A percentile compares a stretch with the other conserved stretches of the same genome.
Evolutionary conservation across 139 green algal species (phyloP).

Genomic region (Tetradesmus lagerheimii): DNA sequence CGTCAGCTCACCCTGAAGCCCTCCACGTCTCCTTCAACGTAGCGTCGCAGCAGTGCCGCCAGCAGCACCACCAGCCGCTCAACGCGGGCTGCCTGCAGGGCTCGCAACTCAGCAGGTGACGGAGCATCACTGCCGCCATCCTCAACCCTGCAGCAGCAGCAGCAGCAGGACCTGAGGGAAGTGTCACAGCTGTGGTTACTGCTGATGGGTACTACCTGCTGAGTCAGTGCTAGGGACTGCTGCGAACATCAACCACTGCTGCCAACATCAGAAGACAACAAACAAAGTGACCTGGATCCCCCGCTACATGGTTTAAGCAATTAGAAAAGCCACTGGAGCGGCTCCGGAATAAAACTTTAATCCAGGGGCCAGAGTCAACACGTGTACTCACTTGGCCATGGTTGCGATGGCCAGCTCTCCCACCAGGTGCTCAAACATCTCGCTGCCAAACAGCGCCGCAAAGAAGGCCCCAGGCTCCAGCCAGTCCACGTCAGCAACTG

Average conservation of each 20-base stretch:
- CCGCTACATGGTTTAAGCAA: no score
- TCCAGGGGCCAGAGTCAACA: no score
- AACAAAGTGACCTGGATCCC: no score
- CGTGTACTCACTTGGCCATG: conserved; percentile 32
- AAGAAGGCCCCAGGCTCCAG: conserved; percentile 84
- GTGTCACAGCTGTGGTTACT: no score
- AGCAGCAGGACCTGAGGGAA: background rate
- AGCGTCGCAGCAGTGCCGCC: conserved; percentile 73
- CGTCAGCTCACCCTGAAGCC: conserved; percentile 63
- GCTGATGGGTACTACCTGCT: no score
- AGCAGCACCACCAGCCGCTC: conserved; percentile 65
- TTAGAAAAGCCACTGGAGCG: no score
- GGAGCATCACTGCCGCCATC: background rate
- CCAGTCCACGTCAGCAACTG: conserved; percentile 75
- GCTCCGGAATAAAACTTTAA: no score
- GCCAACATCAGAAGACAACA: no score
- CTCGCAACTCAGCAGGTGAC: background rate
- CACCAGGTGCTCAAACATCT: conserved; percentile 70
- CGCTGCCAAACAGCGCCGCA: conserved; percentile 85
- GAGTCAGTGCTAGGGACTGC: no score
- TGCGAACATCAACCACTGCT: no score
- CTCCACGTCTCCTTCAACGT: conserved; percentile 74
- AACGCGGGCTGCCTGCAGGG: background rate
- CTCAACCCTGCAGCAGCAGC: background rate
- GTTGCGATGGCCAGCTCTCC: conserved; percentile 84